Base-by-base conservation (phyloP, 2,329 filamentous ascomycete species). In the Pseudonectria foliicola region DNA sequence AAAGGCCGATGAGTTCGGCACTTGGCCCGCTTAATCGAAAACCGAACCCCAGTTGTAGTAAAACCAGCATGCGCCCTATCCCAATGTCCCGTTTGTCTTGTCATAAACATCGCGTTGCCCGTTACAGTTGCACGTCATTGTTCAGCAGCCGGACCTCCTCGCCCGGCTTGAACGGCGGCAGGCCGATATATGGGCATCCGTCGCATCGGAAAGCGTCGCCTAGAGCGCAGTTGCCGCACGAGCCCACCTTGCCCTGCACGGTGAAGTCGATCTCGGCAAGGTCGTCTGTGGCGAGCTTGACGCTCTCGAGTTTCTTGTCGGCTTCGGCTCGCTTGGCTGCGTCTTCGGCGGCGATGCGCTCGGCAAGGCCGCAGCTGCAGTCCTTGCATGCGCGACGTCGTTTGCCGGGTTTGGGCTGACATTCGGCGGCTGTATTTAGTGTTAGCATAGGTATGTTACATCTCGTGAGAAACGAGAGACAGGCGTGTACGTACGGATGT, bases 91-190 rank as follows among this genome's bases (percentile, higher is more conserved):
- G n/a, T 31, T 34, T 44, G 15, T 30, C 47, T 13, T 25, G 5
- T 41, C 41, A 33, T 46, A 38, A 34, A 34, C 27, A 34, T 32
- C 30, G 37, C 25, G 15, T 38, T 29, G 28, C 28, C 45, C 53
- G 38, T 61, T 55, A 95, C 55, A 95, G 66, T 66, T 95, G 89
- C 39, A 87, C 77, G 54, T 86, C 78, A 48, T 94, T 86, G 60
- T 93, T 90, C 53, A 95, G 59, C 40, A 98, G 69, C 54, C 80
- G 75, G 33, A 96, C 88, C 66, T 96, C 88, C 68, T 98, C 89
- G 12, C 92, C 92, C 4, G 88, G 88, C 70, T 95, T 95, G 71
- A 98, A 98, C 4, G 92, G 85, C 11, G 92, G 92, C 48, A 98
- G 72, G 4, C 89, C 89, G 52, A 94, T 85, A 57, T 92, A 95